These are phyloP conservation scores for Macrophomina tecta DNA, from an alignment of 2,329 filamentous ascomycete genomes.

Conservation along the genomic window DNA sequence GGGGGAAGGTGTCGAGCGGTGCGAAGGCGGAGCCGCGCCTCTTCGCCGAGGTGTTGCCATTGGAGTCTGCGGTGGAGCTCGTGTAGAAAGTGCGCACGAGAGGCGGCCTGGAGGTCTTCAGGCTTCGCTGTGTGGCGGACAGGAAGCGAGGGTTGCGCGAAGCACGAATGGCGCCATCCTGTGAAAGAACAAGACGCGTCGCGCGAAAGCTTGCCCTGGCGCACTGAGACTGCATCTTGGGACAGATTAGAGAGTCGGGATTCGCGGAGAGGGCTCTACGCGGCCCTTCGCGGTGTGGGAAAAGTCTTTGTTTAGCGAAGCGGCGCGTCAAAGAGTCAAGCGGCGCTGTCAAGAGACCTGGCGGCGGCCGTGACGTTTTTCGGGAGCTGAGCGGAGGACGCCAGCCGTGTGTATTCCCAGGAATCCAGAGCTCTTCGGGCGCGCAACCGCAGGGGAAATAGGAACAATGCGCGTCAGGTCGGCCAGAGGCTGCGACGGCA, in stretches of 20 bases:
- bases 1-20: conserved; percentile 70
- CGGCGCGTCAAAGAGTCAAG: neutral
- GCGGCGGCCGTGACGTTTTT: conserved; percentile 22
- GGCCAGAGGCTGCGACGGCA: neutral
- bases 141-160: conserved; percentile 11
- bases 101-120: neutral
- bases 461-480: neutral
- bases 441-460: neutral
- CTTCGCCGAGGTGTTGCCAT: conserved; percentile 21
- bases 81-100: conserved; percentile 31
- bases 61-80: conserved; percentile 32
- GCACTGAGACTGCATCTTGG: conserved; percentile 28
- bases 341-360: neutral
- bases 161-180: conserved; percentile 9
- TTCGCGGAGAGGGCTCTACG: neutral
- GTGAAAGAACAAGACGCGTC: conserved; percentile 20
- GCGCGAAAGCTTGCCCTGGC: conserved; percentile 26
- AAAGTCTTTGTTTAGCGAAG: neutral
- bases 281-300: conserved; percentile 4
- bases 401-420: neutral
- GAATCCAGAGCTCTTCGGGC: neutral
- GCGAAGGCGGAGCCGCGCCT: conserved; percentile 37
- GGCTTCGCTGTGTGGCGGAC: neutral
- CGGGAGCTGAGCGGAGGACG: neutral
- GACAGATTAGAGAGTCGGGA: neutral